Evolutionary conservation across 2,329 filamentous ascomycete genomes (phyloP), one percentile per base, ranked within the genome.

Genomic region (Sporothrix sp.): DNA sequence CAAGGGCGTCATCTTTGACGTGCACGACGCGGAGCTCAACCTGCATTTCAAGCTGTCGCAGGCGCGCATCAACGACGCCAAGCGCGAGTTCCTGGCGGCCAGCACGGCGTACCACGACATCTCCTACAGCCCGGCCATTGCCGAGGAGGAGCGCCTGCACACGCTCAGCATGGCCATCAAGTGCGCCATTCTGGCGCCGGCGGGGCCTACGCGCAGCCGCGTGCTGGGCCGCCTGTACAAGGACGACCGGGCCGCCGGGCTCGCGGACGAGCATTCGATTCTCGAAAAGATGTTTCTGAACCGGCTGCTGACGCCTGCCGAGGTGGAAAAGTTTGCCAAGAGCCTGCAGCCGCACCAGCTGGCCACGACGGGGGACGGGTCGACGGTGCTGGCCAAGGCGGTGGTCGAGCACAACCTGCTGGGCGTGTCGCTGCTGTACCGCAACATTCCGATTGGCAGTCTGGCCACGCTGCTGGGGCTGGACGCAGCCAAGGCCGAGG

Each of bases 271-370:
- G 68, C 91, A 85, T 62, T 74, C 81, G 44, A 96, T 98, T 49
- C 72, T 98, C 13, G 93, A 97, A 71, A 97, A 97, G 73, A 97
- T 98, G 80, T 95, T 95, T 66, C 75, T 97, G 44, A 88, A 97
- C 66, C 81, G 90, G 6, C 73, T 98, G 3, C 74, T 98, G 44
- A 79, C 80, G 1, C 80, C 84, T 0, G 77, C 74, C n/a, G 93
- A 98, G 68, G 88, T 96, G 37, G 80, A 82, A 33, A 82, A 86
- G 50, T 98, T 98, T 62, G 85, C 90, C 0, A 74, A 85, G 59
- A 83, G 82, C 47, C 74, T 98, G 44, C 77, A 81, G 51, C 84
- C 87, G 20, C 93, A 98, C 67, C 93, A 98, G 68, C 80, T 96
- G 2, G 93, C 93, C 21, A 83, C 80, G 56, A 96, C 88, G 0